These are phyloP conservation scores for Ceratobasidium theobromae DNA, from an alignment of 1,284 basidiomycete genomes.

Conservation along the genomic window DNA sequence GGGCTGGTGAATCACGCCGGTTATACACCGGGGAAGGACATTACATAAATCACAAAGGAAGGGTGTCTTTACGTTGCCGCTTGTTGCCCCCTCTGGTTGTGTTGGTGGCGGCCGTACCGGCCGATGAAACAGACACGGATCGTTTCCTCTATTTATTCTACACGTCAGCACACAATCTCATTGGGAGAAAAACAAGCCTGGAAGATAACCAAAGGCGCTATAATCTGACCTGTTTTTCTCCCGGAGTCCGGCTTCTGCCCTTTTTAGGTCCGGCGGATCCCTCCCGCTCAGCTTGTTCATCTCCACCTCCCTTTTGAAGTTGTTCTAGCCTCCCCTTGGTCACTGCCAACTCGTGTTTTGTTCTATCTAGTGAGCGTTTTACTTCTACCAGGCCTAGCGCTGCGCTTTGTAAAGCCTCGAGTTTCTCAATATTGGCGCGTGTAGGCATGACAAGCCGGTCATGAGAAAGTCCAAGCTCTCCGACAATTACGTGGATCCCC, in stretches of 20 bases:
- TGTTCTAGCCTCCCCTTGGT: constrained; percentile 67
- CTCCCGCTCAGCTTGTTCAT: constrained; percentile 43
- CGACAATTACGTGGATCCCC: constrained; percentile 70
- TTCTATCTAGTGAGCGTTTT: constrained; percentile 83
- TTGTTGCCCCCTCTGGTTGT: constrained; percentile 56
- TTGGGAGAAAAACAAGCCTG: background rate
- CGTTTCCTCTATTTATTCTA: constrained; percentile 30
- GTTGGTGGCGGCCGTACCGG: constrained; percentile 60
- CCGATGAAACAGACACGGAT: constrained; percentile 55
- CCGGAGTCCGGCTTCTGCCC: constrained; percentile 29
- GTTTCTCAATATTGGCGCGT: constrained; percentile 66
- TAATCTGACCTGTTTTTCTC: constrained; percentile 25
- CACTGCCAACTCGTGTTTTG: constrained; percentile 79
- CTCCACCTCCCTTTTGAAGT: constrained; percentile 47
- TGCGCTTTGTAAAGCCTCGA: constrained; percentile 73
- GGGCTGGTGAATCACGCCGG: background rate
- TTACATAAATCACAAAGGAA: background rate
- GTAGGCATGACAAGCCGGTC: constrained; percentile 89
- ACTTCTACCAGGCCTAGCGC: constrained; percentile 76
- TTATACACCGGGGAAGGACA: background rate
- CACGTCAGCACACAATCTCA: constrained; percentile 9
- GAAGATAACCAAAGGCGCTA: background rate
- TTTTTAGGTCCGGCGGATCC: constrained; percentile 20
- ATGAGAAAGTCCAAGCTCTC: constrained; percentile 73
- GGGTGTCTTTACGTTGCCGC: constrained; percentile 50